Base-by-base conservation (phyloP, 805 yeast species). In the Yamadazyma ubonensis region DNA sequence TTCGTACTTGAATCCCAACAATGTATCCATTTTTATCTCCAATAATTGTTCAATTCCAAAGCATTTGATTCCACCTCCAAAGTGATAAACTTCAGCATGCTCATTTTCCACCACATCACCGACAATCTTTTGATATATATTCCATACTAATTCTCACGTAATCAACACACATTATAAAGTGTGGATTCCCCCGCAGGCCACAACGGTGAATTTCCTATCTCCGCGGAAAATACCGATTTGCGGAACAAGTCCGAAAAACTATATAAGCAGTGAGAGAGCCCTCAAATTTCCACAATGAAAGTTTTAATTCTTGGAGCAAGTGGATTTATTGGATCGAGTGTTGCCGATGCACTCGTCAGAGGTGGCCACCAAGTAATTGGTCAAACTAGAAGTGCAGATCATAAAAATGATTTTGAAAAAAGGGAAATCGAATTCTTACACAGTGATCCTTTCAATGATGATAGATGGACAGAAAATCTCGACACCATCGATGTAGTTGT, bases 351-450 rank as follows among this genome's bases (percentile, higher is more conserved):
- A 10, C 22, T 29, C 9, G 38, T 33, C 3, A 18, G 21, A 14
- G 38, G 28, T 3, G 42, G 42, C 11, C 42, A 39, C 17, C 33
- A 39, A 39, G 42, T 39, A 4, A 6, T 39, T 19, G 42, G 42
- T 5, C 38, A 33, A 21, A 33, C 42, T 16, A 26, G 42, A 28
- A 32, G 25, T 32, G 37, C 28, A 10, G 17, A 19, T 10, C 31
- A 31, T 8, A 31, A 35, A 37, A 27, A n/a, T 10, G 20, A 38
- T 5, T 38, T 38, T 5, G 33, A 38, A 26, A 32, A 32, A 25
- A 29, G 37, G 17, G 41, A 38, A 38, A 38, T 38, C 10, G 33
- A 38, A 33, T 29, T 31, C 4, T 31, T 31, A 15, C 36, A 38
- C 31, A 38, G 41, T 20, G 28, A 38, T 20, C 41, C 41, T 16